Conservation (phyloP, 2,329 filamentous ascomycete species). For the Epichloe gansuensis region DNA sequence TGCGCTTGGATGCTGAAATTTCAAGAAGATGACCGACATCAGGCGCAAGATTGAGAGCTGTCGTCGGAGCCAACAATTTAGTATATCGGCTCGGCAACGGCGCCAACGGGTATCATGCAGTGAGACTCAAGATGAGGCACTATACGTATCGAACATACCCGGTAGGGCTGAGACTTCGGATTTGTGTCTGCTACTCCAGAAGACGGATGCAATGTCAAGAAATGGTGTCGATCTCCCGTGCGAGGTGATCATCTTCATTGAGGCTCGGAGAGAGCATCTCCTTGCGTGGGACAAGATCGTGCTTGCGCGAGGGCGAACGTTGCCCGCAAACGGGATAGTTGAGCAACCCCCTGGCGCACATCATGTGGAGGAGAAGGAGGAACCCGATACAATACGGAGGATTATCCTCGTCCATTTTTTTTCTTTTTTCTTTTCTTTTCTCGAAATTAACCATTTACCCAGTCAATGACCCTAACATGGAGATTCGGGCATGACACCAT, state of each 20-base stretch:
- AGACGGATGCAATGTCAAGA: neutral
- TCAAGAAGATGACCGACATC: neutral
- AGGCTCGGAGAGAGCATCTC: neutral
- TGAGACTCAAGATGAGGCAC: constrained; percentile 8
- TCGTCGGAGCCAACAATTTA: neutral
- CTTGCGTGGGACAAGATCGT: constrained; percentile 7
- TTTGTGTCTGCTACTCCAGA: constrained; percentile 2
- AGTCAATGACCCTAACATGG: no score
- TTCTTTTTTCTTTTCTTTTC: no score
- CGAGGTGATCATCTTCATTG: constrained; percentile 7
- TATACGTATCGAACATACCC: constrained; percentile 4
- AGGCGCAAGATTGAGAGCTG: neutral
- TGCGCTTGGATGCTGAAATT: neutral
- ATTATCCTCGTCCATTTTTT: neutral
- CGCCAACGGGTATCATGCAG: constrained; percentile 6
- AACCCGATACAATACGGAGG: neutral
- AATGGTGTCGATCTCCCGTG: constrained; percentile 6
- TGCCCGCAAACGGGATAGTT: neutral
- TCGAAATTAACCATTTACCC: no score
- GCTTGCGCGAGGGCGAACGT: constrained; percentile 1
- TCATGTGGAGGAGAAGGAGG: neutral
- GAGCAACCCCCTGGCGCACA: neutral
- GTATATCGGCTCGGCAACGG: constrained; percentile 3
- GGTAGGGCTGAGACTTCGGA: constrained; percentile 8
- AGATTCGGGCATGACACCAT: no score